Percentiles rank a stretch among this genome's conserved stretches.
Evolutionary conservation across 169 alveolate genomes (phyloP).

Genomic region (Plasmodium gaboni): DNA sequence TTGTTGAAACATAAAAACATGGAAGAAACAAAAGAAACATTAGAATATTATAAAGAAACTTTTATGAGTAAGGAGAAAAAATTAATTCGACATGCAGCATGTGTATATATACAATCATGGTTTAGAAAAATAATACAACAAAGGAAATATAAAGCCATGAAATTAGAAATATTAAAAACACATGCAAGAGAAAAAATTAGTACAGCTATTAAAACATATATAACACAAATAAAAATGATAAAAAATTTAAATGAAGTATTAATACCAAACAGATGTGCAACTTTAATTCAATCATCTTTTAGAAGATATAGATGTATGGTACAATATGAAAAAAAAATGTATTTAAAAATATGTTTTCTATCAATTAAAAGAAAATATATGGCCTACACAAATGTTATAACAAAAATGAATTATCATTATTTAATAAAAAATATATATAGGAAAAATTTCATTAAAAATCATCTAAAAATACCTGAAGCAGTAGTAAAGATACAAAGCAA

Average conservation of each 20-base stretch:
- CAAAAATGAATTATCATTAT: conserved; percentile 67
- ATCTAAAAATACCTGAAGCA: conserved; percentile 63
- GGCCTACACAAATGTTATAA: conserved; percentile 27
- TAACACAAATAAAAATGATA: conserved; percentile 49
- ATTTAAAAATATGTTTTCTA: conserved; percentile 69
- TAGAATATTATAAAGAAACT: conserved; percentile 44
- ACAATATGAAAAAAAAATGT: conserved; percentile 47
- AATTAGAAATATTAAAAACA: conserved; percentile 37
- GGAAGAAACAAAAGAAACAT: conserved; percentile 54
- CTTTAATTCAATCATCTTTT: conserved; percentile 55
- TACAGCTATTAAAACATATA: conserved; percentile 39
- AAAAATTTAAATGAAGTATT: conserved; percentile 35
- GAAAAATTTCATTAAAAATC: conserved; percentile 39
- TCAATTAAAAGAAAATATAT: conserved; percentile 71
- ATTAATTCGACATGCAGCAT: conserved; percentile 64
- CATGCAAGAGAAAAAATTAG: conserved; percentile 44
- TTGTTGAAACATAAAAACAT: conserved; percentile 36
- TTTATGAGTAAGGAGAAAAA: conserved; percentile 67
- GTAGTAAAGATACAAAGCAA: conserved; percentile 66
- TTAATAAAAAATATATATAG: conserved; percentile 68
- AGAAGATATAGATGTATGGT: conserved; percentile 49
- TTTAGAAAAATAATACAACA: conserved; percentile 72
- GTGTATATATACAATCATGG: conserved; percentile 75
- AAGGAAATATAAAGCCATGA: conserved; percentile 57
- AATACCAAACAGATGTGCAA: conserved; percentile 68